phyloP scores from a whole-genome alignment of 257 asterid species.

The Penstemon barbatus region DNA sequence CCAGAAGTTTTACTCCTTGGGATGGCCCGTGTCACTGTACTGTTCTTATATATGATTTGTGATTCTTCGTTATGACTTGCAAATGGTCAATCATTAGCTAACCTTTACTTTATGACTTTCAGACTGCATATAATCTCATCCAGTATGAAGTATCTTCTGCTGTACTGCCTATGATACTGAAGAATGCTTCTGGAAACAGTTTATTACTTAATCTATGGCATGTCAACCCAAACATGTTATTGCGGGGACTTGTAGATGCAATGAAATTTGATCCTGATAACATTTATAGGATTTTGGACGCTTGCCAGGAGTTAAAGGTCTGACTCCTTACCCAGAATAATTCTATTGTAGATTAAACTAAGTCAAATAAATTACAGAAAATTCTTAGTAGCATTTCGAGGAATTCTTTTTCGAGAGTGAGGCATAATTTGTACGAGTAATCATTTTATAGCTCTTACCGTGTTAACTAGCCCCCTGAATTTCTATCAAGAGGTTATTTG shows the following conservation, averaged over 20 bases:
- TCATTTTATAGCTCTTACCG: conserved; percentile 9
- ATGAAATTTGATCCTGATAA: conserved; percentile 63
- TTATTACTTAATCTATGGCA: conserved; percentile 67
- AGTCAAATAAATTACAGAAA: conserved; percentile 3
- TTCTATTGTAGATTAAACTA: background rate
- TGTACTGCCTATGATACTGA: conserved; percentile 57
- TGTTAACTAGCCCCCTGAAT: conserved; percentile 12
- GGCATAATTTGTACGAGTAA: background rate
- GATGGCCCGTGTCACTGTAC: conserved; percentile 84
- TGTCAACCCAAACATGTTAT: conserved; percentile 63
- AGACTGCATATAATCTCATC: conserved; percentile 91
- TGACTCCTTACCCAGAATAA: conserved; percentile 23
- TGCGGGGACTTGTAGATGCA: conserved; percentile 79
- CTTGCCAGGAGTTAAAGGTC: conserved; percentile 87
- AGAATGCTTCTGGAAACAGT: conserved; percentile 45
- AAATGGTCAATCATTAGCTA: conserved; percentile 17
- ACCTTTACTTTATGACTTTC: conserved; percentile 38
- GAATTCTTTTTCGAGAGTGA: background rate
- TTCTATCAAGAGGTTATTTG: background rate
- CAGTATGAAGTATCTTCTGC: conserved; percentile 75
- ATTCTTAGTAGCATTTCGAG: conserved; percentile 8
- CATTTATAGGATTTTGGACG: conserved; percentile 62
- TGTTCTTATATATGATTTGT: conserved; percentile 20
- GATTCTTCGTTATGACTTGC: conserved; percentile 3
- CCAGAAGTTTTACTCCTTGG: conserved; percentile 91